Conservation (phyloP, 2,329 filamentous ascomycete species). For the Phialophora tarda region DNA sequence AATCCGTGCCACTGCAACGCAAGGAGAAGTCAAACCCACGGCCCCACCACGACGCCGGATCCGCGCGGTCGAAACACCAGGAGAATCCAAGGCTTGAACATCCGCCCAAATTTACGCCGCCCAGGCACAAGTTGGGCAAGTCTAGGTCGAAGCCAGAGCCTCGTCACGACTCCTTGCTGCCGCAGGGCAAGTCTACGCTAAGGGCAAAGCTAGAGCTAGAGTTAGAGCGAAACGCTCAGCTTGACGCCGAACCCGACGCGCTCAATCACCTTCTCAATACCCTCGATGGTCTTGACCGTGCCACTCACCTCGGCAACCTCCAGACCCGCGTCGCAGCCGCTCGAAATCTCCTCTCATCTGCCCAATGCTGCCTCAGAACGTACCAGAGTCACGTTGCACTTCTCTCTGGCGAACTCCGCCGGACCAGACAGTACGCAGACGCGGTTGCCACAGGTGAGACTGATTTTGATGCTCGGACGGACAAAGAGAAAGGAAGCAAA, state of each 20-base stretch:
- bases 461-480: background rate
- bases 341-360: background rate
- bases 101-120: background rate
- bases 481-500: background rate
- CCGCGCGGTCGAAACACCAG: background rate
- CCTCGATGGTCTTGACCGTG: conserved; percentile 1
- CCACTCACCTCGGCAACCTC: background rate
- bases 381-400: background rate
- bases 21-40: background rate
- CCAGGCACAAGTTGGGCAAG: background rate
- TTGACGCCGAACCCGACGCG: background rate
- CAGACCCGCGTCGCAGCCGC: background rate
- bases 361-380: background rate
- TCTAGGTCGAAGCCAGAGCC: background rate
- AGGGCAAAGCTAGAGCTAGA: background rate
- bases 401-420: background rate
- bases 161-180: background rate
- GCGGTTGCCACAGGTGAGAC: background rate
- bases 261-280: conserved; percentile 2
- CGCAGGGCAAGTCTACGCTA: background rate
- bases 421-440: background rate
- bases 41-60: background rate
- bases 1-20: background rate
- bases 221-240: background rate
- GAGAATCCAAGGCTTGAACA: background rate